Evolutionary conservation across 345 rosid species (phyloP), one percentile per base, ranked within the genome.

Genomic region (Gossypium stocksii): DNA sequence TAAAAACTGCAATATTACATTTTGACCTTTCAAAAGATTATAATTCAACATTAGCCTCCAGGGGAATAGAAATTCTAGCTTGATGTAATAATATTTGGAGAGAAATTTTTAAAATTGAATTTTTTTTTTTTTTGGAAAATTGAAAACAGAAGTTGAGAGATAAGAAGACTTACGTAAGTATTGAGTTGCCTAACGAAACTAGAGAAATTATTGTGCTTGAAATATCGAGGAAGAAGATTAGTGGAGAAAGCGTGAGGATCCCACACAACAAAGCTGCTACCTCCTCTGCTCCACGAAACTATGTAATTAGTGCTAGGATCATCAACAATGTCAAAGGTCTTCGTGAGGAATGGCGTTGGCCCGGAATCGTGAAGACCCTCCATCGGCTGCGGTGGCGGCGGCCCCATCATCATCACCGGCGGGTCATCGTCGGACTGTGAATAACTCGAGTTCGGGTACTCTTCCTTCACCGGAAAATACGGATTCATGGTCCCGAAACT

Each of bases 121-220:
- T 23, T 23, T 23, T 23, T 29, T 4, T 34, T 34, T 34, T 34
- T 34, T 34, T 34, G n/a, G 19, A 34, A 54, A 71, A 0, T 29
- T 1, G 43, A 27, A 29, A 65, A 62, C 15, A 17, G 59, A 20
- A 3, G 0, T 46, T 34, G 6, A 19, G 44, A 29, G 49, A 62
- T 9, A 29, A 60, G 20, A 56, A 20, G 9, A 82, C 97, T 82
- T 77, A 92, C 97, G 62, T 94, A 94, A 76, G 97, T 94, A 70
- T 94, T 92, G 45, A 94, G 88, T 74, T 94, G 97, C 73, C 97
- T 84, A 77, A 94, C 91, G 74, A 94, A 94, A 77, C 98, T 92
- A 53, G 97, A 92, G 86, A 90, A 94, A 74, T 94, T 94, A 78
- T 87, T 94, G 84, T 94, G 98, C 87, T 94, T 94, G 89, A 94